Conservation (phyloP, 2,329 filamentous ascomycete species). For the Fonsecaea monophora region DNA sequence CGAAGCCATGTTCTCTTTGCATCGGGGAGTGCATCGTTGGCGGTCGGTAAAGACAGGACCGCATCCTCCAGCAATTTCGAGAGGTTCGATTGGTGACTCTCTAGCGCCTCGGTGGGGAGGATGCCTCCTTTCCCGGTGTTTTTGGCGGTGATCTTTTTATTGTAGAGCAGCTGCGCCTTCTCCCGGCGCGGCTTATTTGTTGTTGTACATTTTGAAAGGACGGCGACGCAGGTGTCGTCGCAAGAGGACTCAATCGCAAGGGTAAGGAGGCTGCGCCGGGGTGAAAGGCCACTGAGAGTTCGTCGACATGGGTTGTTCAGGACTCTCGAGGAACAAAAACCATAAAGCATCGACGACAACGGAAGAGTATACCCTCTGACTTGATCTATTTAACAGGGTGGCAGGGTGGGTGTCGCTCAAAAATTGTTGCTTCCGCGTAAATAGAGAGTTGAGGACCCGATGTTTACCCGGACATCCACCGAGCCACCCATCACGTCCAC, state of each 20-base stretch:
- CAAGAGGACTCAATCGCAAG: constrained; percentile 61
- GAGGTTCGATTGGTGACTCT: constrained; percentile 76
- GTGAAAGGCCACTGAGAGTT: neutral
- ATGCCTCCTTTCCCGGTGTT: constrained; percentile 78
- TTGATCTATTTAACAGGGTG: neutral
- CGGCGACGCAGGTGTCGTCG: constrained; percentile 89
- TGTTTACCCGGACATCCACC: neutral
- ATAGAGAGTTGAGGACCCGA: neutral
- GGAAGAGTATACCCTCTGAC: neutral
- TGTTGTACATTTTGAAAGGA: constrained; percentile 67
- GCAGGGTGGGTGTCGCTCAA: neutral
- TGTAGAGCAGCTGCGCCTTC: constrained; percentile 71
- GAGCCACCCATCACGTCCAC: no score
- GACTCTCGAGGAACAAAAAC: neutral
- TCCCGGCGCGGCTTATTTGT: neutral
- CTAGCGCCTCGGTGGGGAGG: constrained; percentile 75
- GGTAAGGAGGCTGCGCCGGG: constrained; percentile 46
- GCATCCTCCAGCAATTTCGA: constrained; percentile 72
- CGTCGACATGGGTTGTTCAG: neutral
- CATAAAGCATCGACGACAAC: constrained; percentile 12
- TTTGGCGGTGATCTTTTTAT: constrained; percentile 81
- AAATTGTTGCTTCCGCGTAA: neutral
- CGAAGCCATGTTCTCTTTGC: constrained; percentile 24
- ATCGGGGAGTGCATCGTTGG: constrained; percentile 8
- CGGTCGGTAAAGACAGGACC: constrained; percentile 61